Conservation (phyloP, 805 yeast genomes). For the Kodamaea hsintzibuensis region DNA sequence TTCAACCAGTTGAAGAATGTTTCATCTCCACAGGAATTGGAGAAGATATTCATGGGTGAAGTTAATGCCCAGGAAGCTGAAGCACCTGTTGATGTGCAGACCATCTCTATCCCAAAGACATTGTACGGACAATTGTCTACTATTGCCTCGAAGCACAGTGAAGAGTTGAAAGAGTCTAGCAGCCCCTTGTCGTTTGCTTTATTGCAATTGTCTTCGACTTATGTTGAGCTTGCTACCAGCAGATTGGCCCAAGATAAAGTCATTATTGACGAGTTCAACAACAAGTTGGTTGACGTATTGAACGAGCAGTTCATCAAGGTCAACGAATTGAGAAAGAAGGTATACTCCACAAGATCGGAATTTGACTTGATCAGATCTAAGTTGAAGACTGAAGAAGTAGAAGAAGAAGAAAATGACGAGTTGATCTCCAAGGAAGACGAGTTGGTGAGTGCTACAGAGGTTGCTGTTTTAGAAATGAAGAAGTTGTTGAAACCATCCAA, state of each 20-base stretch:
- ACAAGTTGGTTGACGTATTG: slow-evolving; percentile 52
- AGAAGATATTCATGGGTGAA: slow-evolving; percentile 50
- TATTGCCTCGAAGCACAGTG: slow-evolving; percentile 53
- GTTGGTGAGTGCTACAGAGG: slow-evolving; percentile 73
- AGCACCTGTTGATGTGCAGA: slow-evolving; percentile 26
- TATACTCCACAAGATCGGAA: slow-evolving; percentile 66
- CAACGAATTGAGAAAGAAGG: slow-evolving; percentile 60
- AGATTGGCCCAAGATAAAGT: slow-evolving; percentile 70
- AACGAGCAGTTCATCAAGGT: slow-evolving; percentile 62
- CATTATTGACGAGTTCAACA: slow-evolving; percentile 60
- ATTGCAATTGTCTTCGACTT: slow-evolving; percentile 54
- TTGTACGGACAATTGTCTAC: slow-evolving; percentile 69
- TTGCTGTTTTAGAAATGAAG: slow-evolving; percentile 80
- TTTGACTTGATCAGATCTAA: slow-evolving; percentile 72
- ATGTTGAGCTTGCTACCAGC: slow-evolving; percentile 64
- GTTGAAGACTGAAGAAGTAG: slow-evolving; percentile 38
- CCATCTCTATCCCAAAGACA: slow-evolving; percentile 59
- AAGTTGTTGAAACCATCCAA: slow-evolving; percentile 67
- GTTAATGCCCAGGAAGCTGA: slow-evolving; percentile 16
- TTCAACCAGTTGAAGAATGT: slow-evolving; percentile 62
- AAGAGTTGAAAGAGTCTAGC: slow-evolving; percentile 44
- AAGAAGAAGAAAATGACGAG: slow-evolving; percentile 49
- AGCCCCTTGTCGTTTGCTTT: slow-evolving; percentile 55
- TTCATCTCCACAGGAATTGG: slow-evolving; percentile 67
- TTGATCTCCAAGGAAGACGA: slow-evolving; percentile 70